Conservation (phyloP, 495 filamentous ascomycete species). For the Aspergillus steynii region DNA sequence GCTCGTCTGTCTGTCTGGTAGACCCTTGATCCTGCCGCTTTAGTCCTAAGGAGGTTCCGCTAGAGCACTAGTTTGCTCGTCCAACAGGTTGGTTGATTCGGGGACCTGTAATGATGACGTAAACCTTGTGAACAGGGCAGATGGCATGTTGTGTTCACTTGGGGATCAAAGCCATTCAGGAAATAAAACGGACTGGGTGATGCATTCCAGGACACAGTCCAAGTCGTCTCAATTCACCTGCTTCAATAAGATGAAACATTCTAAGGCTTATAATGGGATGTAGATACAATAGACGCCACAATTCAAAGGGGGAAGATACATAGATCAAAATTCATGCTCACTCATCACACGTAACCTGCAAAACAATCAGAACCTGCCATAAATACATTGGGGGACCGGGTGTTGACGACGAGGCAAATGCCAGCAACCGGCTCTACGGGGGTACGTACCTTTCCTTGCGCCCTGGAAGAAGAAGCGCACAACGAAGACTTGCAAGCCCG, state of each 20-base stretch:
- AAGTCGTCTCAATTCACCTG: conserved; percentile 12
- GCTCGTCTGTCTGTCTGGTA: neutral
- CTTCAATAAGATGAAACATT: conserved; percentile 11
- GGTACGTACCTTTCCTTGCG: conserved; percentile 64
- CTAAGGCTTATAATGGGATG: conserved; percentile 15
- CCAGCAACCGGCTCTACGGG: neutral
- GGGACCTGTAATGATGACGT: neutral
- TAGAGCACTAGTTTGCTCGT: neutral
- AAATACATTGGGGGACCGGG: neutral
- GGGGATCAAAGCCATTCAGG: neutral
- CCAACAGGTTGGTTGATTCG: neutral
- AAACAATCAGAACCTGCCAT: neutral
- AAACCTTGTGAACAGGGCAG: neutral
- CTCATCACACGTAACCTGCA: conserved; percentile 44
- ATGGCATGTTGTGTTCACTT: neutral
- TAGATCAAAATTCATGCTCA: conserved; percentile 41
- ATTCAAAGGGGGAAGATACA: conserved; percentile 33
- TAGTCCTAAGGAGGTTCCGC: neutral
- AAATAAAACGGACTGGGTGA: neutral
- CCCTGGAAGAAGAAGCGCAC: conserved; percentile 99
- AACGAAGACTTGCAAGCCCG: conserved; percentile 94
- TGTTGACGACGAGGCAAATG: conserved; percentile 1
- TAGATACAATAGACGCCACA: conserved; percentile 28
- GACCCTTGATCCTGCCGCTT: neutral
- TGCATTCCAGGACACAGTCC: neutral